Evolutionary conservation across 2,329 filamentous ascomycete species (phyloP), one percentile per base, ranked within the genome.

Genomic region (Ophiocordyceps polyrhachis-furcata): DNA sequence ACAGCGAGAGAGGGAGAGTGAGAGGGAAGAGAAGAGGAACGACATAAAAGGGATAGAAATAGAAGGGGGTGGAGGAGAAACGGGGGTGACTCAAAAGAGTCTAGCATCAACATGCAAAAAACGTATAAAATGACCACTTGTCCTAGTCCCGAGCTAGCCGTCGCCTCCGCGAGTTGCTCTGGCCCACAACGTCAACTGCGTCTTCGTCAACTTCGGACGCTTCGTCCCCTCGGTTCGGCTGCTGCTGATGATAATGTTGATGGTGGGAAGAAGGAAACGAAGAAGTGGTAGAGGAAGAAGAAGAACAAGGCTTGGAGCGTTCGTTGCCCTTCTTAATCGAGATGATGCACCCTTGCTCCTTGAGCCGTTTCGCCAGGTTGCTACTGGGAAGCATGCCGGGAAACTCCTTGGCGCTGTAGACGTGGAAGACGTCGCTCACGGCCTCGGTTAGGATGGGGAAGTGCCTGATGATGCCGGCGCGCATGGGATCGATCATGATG

Each of bases 271-370:
- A 4, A 2, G 25, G 9, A 9, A 7, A 28, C 9, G 25, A 28
- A 9, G 25, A 28, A 9, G 25, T 5, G 23, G 8, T 4, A 28
- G 46, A 13, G 23, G 44, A 21, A 46, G 48, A 9, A 44, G 35
- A 32, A 47, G 47, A 32, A 5, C 8, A 23, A 23, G 21, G 21
- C 31, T 49, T 50, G 1, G 64, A 65, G 59, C 75, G 78, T 47
- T 86, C 81, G 51, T 84, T 87, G 14, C 84, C 84, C 58, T 89
- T 91, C 64, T 89, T 89, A 49, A 89, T 83, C 32, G 83, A 83
- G 49, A 91, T 87, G 43, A 86, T 77, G 54, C 84, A 84, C 4
- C 84, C 84, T 61, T 89, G 84, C 53, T 82, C 70, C 58, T 85
- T 84, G 46, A 91, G 64, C 29, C 73, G 69, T 58, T 83, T 83